phyloP scores from a whole-genome alignment of 2,329 filamentous ascomycete species.

The Salinomyces thailandicus region DNA sequence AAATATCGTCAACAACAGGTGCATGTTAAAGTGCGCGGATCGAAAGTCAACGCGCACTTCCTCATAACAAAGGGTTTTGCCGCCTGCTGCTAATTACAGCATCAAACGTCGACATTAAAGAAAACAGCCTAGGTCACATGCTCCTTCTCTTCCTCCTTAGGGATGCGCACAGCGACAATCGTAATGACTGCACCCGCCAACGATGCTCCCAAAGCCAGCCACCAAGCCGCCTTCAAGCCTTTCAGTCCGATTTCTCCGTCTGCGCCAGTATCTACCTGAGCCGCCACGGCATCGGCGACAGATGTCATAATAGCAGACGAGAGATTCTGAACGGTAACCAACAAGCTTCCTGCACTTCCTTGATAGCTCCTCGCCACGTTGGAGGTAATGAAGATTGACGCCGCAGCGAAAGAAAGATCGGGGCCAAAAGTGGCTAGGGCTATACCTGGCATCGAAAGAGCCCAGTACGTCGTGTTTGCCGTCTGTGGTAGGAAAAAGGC shows the following conservation, averaged over 20 bases:
- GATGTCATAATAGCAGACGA: conserved; percentile 33
- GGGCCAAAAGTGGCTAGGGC: conserved; percentile 38
- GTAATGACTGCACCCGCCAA: conserved; percentile 17
- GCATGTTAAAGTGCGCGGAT: too few relatives aligned
- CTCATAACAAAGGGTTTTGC: too few relatives aligned
- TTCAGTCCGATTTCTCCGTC: conserved; percentile 19
- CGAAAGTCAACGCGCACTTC: too few relatives aligned
- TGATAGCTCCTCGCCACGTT: conserved; percentile 39
- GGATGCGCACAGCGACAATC: conserved; percentile 18
- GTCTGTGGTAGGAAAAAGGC: conserved; percentile 34
- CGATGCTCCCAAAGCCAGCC: conserved; percentile 17
- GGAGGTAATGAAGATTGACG: conserved; percentile 40
- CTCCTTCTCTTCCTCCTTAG: conserved; percentile 24
- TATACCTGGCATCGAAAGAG: conserved; percentile 36
- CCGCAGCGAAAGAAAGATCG: conserved; percentile 38
- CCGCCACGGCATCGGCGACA: conserved; percentile 19
- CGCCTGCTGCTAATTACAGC: too few relatives aligned
- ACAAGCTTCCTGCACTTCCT: conserved; percentile 35
- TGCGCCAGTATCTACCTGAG: conserved; percentile 14
- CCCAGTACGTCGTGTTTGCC: conserved; percentile 34
- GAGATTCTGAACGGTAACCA: conserved; percentile 40
- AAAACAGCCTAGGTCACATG: conserved; percentile 15
- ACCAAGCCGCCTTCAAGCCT: conserved; percentile 22
- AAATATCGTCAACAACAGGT: too few relatives aligned
- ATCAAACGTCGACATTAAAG: too few relatives aligned